Conservation (phyloP, 352 stramenopile species). For the Globisporangium cederbergense region DNA sequence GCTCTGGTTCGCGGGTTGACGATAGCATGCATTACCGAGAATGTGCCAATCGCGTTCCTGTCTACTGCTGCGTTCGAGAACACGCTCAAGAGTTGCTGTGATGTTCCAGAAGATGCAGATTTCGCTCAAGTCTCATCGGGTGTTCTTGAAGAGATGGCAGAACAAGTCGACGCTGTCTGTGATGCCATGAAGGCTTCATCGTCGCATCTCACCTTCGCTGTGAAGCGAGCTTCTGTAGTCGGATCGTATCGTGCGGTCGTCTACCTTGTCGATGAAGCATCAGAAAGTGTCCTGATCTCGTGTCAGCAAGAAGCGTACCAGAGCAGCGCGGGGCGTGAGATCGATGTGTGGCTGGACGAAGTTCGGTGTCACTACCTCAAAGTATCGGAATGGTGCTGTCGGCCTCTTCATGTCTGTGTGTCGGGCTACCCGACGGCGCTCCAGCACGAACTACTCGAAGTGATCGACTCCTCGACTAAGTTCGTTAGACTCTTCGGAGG, state of each 20-base stretch:
- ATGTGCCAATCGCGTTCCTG: constrained; percentile 16
- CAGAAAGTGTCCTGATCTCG: constrained; percentile 8
- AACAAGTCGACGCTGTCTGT: background rate
- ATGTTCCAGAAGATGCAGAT: background rate
- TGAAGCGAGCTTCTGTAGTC: constrained; percentile 1
- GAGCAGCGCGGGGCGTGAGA: background rate
- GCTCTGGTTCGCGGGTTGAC: constrained; percentile 3
- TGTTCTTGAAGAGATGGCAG: background rate
- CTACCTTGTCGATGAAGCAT: constrained; percentile 13
- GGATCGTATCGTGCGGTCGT: constrained; percentile 8
- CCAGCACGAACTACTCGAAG: constrained; percentile 3
- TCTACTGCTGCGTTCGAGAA: constrained; percentile 4
- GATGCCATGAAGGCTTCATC: constrained; percentile 6
- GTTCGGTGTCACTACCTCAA: constrained; percentile 4
- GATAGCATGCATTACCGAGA: constrained; percentile 13
- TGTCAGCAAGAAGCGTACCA: constrained; percentile 2
- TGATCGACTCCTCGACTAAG: background rate
- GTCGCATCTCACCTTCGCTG: constrained; percentile 10
- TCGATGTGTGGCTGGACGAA: constrained; percentile 9
- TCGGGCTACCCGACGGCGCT: constrained; percentile 5
- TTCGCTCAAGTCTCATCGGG: background rate
- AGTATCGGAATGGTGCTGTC: constrained; percentile 5
- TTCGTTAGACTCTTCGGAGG: constrained; percentile 5
- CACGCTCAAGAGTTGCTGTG: background rate
- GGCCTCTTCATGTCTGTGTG: constrained; percentile 13